Percentiles rank a stretch among this genome's conserved stretches.
These are phyloP conservation scores for Brassica juncea DNA, from an alignment of 345 rosid species.

Conservation along the genomic window DNA sequence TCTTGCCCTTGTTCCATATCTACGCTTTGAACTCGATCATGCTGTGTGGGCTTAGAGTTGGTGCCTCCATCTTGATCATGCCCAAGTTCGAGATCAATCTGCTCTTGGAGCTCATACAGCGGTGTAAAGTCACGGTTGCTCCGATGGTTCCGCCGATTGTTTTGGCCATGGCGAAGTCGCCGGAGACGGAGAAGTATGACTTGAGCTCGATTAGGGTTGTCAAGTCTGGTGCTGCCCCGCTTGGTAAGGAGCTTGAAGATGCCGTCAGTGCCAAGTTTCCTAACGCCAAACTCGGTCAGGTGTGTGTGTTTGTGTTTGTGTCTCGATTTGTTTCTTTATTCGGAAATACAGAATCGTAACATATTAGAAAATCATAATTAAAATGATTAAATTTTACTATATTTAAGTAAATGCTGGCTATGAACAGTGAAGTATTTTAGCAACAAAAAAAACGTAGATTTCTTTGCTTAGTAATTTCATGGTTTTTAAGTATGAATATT, in stretches of 20 bases:
- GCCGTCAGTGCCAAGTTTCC: constrained; percentile 64
- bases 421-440: background rate
- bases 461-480: background rate
- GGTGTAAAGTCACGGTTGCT: constrained; percentile 63
- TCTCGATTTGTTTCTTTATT: background rate
- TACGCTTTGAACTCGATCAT: constrained; percentile 68
- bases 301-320: background rate
- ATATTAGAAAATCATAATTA: background rate
- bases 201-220: constrained; percentile 65
- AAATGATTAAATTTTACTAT: background rate
- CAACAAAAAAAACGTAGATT: background rate
- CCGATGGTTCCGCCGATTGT: constrained; percentile 89
- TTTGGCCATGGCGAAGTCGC: constrained; percentile 58
- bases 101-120: constrained; percentile 58
- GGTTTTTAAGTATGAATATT: background rate
- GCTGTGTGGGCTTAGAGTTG: constrained; percentile 67
- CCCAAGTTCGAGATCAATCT: constrained; percentile 62
- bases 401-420: no score
- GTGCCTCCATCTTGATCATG: constrained; percentile 76
- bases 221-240: constrained; percentile 79
- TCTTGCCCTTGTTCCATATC: constrained; percentile 82
- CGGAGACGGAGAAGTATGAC: constrained; percentile 62
- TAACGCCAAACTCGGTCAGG: constrained; percentile 88
- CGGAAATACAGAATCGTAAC: background rate
- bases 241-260: constrained; percentile 93